phyloP scores from a whole-genome alignment of 2,329 filamentous ascomycete species.

The Fusarium albosuccineum region DNA sequence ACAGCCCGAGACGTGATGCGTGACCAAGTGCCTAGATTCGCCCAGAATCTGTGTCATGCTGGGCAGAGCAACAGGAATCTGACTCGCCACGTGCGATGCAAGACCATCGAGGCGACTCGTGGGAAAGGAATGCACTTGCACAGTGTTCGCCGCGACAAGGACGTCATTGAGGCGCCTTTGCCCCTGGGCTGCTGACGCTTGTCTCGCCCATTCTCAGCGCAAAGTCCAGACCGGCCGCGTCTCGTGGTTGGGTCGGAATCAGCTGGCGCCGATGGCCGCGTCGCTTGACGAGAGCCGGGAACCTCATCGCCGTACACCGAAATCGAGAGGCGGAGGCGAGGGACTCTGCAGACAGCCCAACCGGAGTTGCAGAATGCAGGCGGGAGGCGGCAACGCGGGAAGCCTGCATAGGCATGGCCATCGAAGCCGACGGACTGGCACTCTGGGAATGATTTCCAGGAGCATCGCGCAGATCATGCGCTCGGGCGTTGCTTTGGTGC shows the following conservation, averaged over 20 bases:
- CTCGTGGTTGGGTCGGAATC: constrained; percentile 25
- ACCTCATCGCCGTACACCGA: constrained; percentile 24
- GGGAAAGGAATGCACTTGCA: constrained; percentile 10
- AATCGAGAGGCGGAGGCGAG: constrained; percentile 23
- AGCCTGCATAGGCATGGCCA: constrained; percentile 35
- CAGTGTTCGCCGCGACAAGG: constrained; percentile 16
- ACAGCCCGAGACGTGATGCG: not conserved
- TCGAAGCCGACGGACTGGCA: constrained; percentile 32
- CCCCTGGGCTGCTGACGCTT: constrained; percentile 5
- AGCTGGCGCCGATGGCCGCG: constrained; percentile 17
- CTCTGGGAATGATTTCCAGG: constrained; percentile 27
- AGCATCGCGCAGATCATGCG: constrained; percentile 21
- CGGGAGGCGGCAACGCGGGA: constrained; percentile 33
- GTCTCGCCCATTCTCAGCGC: not conserved
- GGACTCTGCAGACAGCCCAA: constrained; percentile 16
- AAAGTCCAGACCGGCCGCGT: not conserved
- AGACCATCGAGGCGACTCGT: not conserved
- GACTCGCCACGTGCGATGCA: constrained; percentile 9
- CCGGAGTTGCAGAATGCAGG: constrained; percentile 38
- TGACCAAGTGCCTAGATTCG: not conserved
- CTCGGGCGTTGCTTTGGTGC: constrained; percentile 27
- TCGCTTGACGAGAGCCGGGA: constrained; percentile 30
- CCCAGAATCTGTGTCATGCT: not conserved
- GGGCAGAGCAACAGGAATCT: constrained; percentile 10
- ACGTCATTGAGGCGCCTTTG: constrained; percentile 8